Conservation (phyloP, 768 basidiomycete species). For the Hygrocybe punicea region DNA sequence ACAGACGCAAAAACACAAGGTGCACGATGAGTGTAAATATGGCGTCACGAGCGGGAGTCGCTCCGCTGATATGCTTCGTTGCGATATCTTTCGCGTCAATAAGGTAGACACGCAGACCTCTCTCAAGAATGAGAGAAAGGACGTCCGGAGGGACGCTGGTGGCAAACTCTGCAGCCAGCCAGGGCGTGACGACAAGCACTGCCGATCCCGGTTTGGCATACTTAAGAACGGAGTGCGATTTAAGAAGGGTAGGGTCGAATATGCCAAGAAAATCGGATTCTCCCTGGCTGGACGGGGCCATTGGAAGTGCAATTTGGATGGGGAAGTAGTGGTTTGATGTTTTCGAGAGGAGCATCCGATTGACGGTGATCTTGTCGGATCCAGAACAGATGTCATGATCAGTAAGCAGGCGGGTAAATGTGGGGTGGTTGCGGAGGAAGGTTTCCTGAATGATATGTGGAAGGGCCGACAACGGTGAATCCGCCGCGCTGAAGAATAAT, state of each 20-base stretch:
- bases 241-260: conserved; percentile 73
- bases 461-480: conserved; percentile 52
- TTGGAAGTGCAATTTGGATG: conserved; percentile 53
- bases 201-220: conserved; percentile 64
- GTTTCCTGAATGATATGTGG: conserved; percentile 56
- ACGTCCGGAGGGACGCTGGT: conserved; percentile 59
- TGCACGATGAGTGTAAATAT: conserved; percentile 61
- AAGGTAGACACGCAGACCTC: conserved; percentile 54
- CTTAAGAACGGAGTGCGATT: conserved; percentile 68
- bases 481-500: conserved; percentile 61
- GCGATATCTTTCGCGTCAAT: conserved; percentile 59
- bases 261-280: conserved; percentile 69
- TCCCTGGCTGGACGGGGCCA: conserved; percentile 46
- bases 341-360: conserved; percentile 61
- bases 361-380: conserved; percentile 64
- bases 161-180: conserved; percentile 71
- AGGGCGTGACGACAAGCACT: conserved; percentile 71
- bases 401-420: conserved; percentile 59
- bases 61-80: conserved; percentile 35
- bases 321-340: conserved; percentile 43
- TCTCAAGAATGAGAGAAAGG: conserved; percentile 45
- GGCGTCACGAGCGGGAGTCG: conserved; percentile 37
- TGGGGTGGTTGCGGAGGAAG: conserved; percentile 49
- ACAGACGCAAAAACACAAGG: conserved; percentile 82
- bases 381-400: conserved; percentile 76